Conservation (phyloP, 345 rosid species). For the Cochlearia excelsa region DNA sequence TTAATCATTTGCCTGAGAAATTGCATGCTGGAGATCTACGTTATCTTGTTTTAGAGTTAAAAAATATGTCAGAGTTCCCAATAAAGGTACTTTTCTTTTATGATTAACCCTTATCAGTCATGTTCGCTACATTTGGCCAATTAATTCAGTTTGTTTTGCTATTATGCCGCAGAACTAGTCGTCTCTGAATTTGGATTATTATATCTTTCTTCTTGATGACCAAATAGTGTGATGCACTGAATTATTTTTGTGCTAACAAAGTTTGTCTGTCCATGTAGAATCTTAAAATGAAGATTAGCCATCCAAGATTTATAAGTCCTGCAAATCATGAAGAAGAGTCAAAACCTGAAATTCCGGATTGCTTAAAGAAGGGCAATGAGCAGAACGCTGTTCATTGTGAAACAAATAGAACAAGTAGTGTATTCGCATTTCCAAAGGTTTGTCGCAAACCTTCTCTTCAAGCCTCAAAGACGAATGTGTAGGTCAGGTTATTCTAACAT, state of each 20-base stretch:
- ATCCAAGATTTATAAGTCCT: constrained; percentile 68
- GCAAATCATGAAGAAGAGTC: constrained; percentile 51
- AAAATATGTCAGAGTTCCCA: constrained; percentile 60
- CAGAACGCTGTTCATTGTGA: constrained; percentile 36
- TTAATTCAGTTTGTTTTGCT: background rate
- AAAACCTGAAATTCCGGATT: constrained; percentile 54
- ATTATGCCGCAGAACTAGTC: constrained; percentile 15
- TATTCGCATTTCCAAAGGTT: constrained; percentile 85
- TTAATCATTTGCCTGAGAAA: constrained; percentile 59
- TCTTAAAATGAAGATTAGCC: constrained; percentile 86
- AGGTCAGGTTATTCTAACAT: constrained; percentile 21
- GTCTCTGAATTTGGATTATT: constrained; percentile 19
- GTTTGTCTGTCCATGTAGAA: constrained; percentile 48
- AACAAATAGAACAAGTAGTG: constrained; percentile 37
- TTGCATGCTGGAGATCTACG: constrained; percentile 73
- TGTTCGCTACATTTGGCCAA: constrained; percentile 12
- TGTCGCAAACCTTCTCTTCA: constrained; percentile 32
- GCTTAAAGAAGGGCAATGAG: constrained; percentile 56
- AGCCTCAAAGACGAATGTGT: constrained; percentile 18
- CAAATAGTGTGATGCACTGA: constrained; percentile 22
- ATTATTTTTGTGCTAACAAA: constrained; percentile 27
- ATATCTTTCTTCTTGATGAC: constrained; percentile 19
- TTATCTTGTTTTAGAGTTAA: constrained; percentile 70
- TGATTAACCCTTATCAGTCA: constrained; percentile 19
- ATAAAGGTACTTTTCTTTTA: constrained; percentile 58